Conservation (phyloP, 2,329 filamentous ascomycete genomes). For the Fusarium equiseti region DNA sequence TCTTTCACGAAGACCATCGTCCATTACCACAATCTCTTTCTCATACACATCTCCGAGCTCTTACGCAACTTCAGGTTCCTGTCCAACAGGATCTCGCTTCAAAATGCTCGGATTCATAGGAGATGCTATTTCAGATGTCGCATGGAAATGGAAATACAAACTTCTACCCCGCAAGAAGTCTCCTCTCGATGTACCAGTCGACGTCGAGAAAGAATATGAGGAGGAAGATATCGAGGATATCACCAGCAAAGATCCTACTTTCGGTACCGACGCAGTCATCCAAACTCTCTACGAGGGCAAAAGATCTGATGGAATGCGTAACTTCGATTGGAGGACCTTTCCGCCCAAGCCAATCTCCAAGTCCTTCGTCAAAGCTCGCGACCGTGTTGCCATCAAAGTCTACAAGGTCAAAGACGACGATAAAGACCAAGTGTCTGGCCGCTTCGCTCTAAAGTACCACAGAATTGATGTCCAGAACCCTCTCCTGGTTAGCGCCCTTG, state of each 20-base stretch:
- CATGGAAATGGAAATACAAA: constrained; percentile 52
- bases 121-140: constrained; percentile 45
- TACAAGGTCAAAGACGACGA: constrained; percentile 60
- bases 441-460: constrained; percentile 56
- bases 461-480: constrained; percentile 59
- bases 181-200: constrained; percentile 30
- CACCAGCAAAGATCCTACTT: constrained; percentile 42
- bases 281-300: constrained; percentile 58
- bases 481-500: constrained; percentile 56
- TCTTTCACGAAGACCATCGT: background rate
- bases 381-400: constrained; percentile 58
- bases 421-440: constrained; percentile 56
- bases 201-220: constrained; percentile 33
- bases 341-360: constrained; percentile 59
- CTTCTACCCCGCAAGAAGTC: constrained; percentile 42
- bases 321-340: constrained; percentile 56
- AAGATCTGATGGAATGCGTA: constrained; percentile 26
- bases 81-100: background rate
- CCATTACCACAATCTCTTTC: background rate
- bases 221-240: constrained; percentile 26
- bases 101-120: constrained; percentile 30
- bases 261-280: constrained; percentile 50
- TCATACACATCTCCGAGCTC: background rate
- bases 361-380: constrained; percentile 51
- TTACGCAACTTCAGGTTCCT: background rate